Percentiles rank a stretch among this genome's conserved stretches.
Evolutionary conservation across 192 early-diverging fungal genomes (phyloP).

Genomic region (Coemansia sp.): DNA sequence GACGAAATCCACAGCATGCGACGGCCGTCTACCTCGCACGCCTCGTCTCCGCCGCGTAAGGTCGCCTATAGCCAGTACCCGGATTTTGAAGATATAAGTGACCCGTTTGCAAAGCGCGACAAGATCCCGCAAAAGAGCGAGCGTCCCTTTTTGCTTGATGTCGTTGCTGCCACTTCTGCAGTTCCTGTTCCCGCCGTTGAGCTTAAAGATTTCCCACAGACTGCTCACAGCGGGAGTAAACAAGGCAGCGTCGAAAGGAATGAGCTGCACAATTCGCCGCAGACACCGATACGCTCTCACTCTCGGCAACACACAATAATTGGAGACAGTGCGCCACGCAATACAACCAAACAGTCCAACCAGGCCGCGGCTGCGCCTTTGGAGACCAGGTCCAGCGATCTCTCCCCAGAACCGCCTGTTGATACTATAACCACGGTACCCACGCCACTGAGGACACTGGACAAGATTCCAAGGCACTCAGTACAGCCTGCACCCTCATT

Average conservation of each 20-base stretch:
- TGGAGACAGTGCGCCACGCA: background rate
- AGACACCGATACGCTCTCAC: background rate
- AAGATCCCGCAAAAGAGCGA: constrained; percentile 49
- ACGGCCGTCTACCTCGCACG: constrained; percentile 35
- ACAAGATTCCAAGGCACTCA: constrained; percentile 35
- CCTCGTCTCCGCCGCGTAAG: constrained; percentile 25
- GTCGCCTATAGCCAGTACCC: constrained; percentile 51
- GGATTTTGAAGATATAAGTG: constrained; percentile 48
- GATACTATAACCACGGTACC: constrained; percentile 1
- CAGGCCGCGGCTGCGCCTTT: constrained; percentile 8
- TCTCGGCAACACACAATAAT: background rate
- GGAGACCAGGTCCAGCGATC: background rate
- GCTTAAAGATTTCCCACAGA: background rate
- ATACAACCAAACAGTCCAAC: constrained; percentile 1
- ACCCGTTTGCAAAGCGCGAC: constrained; percentile 56
- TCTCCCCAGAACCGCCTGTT: background rate
- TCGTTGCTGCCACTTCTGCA: background rate
- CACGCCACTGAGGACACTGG: constrained; percentile 28
- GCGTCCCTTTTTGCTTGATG: constrained; percentile 13
- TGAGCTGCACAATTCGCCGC: background rate
- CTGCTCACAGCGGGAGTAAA: background rate
- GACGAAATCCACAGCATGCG: constrained; percentile 16
- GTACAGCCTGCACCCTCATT: background rate
- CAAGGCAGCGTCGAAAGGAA: background rate
- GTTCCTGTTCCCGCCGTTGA: background rate